These are phyloP conservation scores for Vicia sativa DNA, from an alignment of 306 rosid genomes.

Conservation along the genomic window DNA sequence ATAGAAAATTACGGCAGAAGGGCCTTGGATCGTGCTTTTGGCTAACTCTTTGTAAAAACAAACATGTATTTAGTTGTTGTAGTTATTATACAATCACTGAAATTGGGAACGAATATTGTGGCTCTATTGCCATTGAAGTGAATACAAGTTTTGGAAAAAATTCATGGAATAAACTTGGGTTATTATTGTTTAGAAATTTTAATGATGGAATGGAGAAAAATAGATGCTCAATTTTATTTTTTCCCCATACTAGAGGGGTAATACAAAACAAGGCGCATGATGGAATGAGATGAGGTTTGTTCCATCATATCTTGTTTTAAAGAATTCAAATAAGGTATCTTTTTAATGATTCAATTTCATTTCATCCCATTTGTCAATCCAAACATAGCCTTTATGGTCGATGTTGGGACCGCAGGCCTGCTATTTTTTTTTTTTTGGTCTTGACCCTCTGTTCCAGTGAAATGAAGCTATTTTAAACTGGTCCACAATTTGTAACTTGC, in stretches of 20 bases:
- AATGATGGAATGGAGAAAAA: not conserved
- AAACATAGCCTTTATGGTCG: not conserved
- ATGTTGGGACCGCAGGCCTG: not conserved
- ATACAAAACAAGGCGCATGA: not conserved
- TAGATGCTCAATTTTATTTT: not conserved
- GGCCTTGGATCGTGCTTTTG: no score
- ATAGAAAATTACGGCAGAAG: no score
- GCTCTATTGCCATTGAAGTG: not conserved
- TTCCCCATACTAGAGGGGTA: not conserved
- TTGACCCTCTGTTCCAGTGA: not conserved
- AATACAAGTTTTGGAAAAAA: not conserved
- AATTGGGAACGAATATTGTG: not conserved
- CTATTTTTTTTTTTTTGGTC: not conserved
- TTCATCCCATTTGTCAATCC: not conserved
- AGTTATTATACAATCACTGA: constrained; percentile 16
- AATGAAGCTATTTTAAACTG: not conserved
- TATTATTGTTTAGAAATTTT: not conserved
- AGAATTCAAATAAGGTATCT: not conserved
- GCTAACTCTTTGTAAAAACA: no score
- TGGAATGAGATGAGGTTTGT: not conserved
- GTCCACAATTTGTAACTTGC: not conserved
- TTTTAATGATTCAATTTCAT: not conserved
- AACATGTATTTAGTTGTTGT: no score
- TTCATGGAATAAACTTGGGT: not conserved
- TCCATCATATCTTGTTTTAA: not conserved